Base-by-base conservation (phyloP, 1,284 basidiomycete species). In the Somion occarium region DNA sequence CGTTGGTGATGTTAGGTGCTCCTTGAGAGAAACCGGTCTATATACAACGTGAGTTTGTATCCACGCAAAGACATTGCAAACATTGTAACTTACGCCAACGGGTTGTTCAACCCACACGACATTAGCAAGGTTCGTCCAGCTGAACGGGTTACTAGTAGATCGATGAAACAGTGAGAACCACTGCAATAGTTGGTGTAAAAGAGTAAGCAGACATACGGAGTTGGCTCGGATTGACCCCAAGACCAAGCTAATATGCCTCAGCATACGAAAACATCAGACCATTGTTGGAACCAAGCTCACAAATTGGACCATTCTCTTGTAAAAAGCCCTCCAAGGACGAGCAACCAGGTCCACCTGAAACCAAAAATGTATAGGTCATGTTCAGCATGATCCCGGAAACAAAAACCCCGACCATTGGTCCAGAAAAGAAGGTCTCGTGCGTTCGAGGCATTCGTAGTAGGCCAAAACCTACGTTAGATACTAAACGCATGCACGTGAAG, bases 71-170 rank as follows among this genome's bases (percentile, higher is more conserved):
- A 26, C 19, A 30, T 38, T 24, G 9, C 12, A 34, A 34, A 5
- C 30, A 38, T 27, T 24, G 44, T 27, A 34, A 46, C 46, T 19
- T 23, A 39, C 37, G 4, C 88, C 86, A 23, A 91, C 82, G 0
- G 91, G 91, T 59, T 93, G 91, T 60, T 94, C 90, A 3, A 93
- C 78, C 75, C 78, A 93, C 13, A 92, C 68, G 18, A 91, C 70
- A 53, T 82, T 88, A 1, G 85, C 86, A 24, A 91, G 69, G 60
- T 91, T 91, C 1, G 86, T 88, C 89, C 88, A 93, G 60, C 85
- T 85, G 63, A 79, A 80, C 55, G 83, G 76, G 57, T 92, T 93
- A 1, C 44, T 46, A 11, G 24, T 7, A 15, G 30, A 34, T 34
- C 30, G 11, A 3, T 25, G 44, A 18, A 18, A 5, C 19, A 18